phyloP scores from a whole-genome alignment of 2,329 filamentous ascomycete genomes.

The Helotiales sp. region DNA sequence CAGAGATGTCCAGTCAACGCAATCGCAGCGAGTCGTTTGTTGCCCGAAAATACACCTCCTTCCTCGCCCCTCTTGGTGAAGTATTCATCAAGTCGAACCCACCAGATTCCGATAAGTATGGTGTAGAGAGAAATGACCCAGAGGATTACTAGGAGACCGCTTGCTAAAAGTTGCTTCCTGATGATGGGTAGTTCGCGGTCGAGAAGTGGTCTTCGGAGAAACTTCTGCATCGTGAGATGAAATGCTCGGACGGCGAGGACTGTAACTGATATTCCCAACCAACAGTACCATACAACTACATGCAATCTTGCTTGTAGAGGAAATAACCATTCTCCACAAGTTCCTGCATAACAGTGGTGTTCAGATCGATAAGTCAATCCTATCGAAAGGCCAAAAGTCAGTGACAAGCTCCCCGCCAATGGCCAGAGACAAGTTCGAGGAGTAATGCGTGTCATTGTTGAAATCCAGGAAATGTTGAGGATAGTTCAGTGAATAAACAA shows the following conservation, averaged over 20 bases:
- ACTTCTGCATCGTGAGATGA: slow-evolving; percentile 31
- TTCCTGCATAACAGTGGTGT: slow-evolving; percentile 39
- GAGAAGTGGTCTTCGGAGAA: slow-evolving; percentile 27
- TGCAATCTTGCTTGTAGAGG: slow-evolving; percentile 40
- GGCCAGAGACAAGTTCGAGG: slow-evolving; percentile 40
- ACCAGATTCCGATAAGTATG: slow-evolving; percentile 38
- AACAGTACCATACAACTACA: slow-evolving; percentile 39
- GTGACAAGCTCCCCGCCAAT: slow-evolving; percentile 32
- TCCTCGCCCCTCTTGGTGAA: slow-evolving; percentile 29
- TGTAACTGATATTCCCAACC: slow-evolving; percentile 37
- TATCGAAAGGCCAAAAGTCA: slow-evolving; percentile 39
- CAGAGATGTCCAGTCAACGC: slow-evolving; percentile 37
- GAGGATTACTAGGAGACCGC: slow-evolving; percentile 28
- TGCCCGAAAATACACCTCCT: slow-evolving; percentile 31
- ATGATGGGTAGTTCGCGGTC: slow-evolving; percentile 25
- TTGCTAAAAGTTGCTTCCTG: slow-evolving; percentile 28
- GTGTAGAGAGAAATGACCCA: slow-evolving; percentile 38
- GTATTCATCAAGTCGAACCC: slow-evolving; percentile 35
- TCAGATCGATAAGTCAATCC: slow-evolving; percentile 39
- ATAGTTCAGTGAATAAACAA: no score
- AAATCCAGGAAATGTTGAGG: neutral
- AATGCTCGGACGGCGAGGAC: slow-evolving; percentile 38
- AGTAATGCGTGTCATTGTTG: slow-evolving; percentile 30
- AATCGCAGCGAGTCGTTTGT: slow-evolving; percentile 34
- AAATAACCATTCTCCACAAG: slow-evolving; percentile 39